Conservation (phyloP, 2,329 filamentous ascomycete genomes). For the Drechslerella dactyloides region DNA sequence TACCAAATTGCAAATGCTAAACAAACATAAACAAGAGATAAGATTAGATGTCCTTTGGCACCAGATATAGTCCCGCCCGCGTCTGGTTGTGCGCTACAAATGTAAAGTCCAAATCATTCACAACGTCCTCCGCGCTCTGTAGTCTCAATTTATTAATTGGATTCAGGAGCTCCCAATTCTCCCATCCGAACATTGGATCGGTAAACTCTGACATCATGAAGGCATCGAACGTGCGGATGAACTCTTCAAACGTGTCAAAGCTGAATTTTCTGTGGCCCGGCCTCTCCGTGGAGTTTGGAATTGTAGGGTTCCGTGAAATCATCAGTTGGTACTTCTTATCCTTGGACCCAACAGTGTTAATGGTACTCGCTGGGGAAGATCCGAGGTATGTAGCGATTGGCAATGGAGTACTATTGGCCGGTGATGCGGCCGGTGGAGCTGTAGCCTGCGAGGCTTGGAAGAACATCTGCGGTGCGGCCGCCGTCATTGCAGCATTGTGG, state of each 20-base stretch:
- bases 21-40: background rate
- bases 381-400: constrained; percentile 14
- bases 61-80: constrained; percentile 37
- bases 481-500: constrained; percentile 18
- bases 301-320: constrained; percentile 34
- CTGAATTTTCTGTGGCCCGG: constrained; percentile 26
- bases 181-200: constrained; percentile 35
- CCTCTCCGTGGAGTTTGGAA: constrained; percentile 15
- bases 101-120: constrained; percentile 33
- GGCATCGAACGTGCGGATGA: constrained; percentile 22
- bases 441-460: constrained; percentile 15
- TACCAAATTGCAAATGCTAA: too few relatives aligned
- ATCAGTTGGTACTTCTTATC: constrained; percentile 30
- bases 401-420: background rate
- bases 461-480: constrained; percentile 8
- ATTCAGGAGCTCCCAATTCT: constrained; percentile 43
- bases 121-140: constrained; percentile 11
- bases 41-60: constrained; percentile 11
- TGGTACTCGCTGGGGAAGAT: constrained; percentile 26
- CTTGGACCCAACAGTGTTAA: background rate
- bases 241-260: constrained; percentile 36
- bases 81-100: constrained; percentile 29
- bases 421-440: constrained; percentile 1
- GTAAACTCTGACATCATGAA: constrained; percentile 31
- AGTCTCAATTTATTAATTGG: constrained; percentile 18